Percentiles rank a stretch among this genome's conserved stretches.
Conservation (phyloP, 441 rosid genomes). For the Geranium incanum region DNA sequence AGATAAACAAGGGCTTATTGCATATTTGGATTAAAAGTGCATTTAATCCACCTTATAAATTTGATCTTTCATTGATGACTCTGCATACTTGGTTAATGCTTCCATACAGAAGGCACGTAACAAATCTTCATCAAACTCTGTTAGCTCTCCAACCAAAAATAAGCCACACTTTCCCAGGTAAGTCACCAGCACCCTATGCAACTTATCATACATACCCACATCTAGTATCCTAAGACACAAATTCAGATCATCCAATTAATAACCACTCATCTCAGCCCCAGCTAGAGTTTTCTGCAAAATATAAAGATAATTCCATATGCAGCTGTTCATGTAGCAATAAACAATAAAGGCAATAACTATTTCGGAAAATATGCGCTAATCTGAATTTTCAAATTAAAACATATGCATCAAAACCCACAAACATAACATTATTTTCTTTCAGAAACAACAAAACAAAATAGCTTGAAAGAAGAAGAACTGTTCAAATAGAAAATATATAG, state of each 20-base stretch:
- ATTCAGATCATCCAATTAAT: constrained; percentile 6
- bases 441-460: background rate
- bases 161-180: constrained; percentile 46
- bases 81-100: constrained; percentile 44
- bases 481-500: background rate
- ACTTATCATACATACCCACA: constrained; percentile 45
- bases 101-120: constrained; percentile 34
- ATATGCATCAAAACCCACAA: background rate
- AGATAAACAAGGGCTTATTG: background rate
- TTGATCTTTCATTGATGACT: constrained; percentile 58
- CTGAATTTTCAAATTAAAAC: background rate
- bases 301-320: background rate
- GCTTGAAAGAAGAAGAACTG: background rate
- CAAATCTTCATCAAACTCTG: constrained; percentile 39
- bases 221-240: constrained; percentile 48
- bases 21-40: constrained; percentile 7
- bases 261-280: background rate
- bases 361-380: background rate
- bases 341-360: background rate
- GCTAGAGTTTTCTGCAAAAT: constrained; percentile 1
- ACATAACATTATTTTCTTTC: background rate
- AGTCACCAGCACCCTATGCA: constrained; percentile 45
- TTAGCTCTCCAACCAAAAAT: constrained; percentile 47
- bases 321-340: background rate
- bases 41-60: constrained; percentile 45